These are phyloP conservation scores for Senna siamea DNA, from an alignment of 306 rosid genomes.

Conservation along the genomic window DNA sequence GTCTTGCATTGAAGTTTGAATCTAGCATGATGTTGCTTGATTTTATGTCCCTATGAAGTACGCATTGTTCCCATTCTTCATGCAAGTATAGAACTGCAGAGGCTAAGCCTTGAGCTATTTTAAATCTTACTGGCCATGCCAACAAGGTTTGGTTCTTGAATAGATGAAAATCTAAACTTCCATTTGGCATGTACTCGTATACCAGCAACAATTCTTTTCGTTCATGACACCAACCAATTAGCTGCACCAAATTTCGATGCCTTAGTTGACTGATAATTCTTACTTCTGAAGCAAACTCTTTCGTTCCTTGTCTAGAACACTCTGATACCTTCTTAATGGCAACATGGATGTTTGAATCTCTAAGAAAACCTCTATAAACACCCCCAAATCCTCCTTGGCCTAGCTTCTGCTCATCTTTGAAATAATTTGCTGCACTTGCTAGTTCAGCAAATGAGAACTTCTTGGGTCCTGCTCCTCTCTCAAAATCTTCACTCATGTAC, in stretches of 20 bases:
- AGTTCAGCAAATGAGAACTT: constrained; percentile 41
- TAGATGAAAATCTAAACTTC: not conserved
- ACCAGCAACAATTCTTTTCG: not conserved
- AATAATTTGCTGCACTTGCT: constrained; percentile 37
- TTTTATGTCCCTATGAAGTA: not conserved
- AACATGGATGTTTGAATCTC: constrained; percentile 23
- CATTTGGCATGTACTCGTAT: not conserved
- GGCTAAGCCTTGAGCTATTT: not conserved
- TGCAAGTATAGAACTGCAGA: not conserved
- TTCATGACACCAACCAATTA: not conserved
- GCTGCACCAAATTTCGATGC: not conserved
- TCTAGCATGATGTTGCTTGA: not conserved
- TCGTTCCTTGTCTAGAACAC: not conserved
- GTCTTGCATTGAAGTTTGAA: not conserved
- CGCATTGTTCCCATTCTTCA: not conserved
- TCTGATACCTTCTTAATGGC: not conserved
- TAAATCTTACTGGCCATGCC: not conserved
- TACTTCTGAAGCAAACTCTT: not conserved
- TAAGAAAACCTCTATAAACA: constrained; percentile 45
- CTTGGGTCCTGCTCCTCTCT: constrained; percentile 42
- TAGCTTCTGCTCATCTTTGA: constrained; percentile 42
- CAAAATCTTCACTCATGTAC: constrained; percentile 42
- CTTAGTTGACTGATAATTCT: not conserved
- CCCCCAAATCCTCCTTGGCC: constrained; percentile 55
- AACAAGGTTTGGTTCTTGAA: not conserved